Conservation (phyloP, 257 asterid genomes). For the Plantago ovata region DNA sequence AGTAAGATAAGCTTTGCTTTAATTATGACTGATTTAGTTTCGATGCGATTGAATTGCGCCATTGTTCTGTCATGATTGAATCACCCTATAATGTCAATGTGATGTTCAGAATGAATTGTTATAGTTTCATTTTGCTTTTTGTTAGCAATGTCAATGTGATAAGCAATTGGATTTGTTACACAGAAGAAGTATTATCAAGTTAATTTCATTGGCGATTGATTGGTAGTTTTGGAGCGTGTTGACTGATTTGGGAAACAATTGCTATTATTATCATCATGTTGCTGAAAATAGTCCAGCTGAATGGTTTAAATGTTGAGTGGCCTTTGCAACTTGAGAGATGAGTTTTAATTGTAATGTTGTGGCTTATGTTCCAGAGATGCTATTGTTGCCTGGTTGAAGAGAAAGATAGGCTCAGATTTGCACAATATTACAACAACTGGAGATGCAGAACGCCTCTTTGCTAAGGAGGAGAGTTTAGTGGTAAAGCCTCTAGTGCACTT, state of each 20-base stretch:
- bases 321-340: not conserved
- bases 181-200: no score
- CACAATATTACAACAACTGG: constrained; percentile 55
- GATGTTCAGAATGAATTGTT: no score
- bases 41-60: not conserved
- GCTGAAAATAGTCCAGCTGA: no score
- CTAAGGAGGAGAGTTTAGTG: constrained; percentile 63
- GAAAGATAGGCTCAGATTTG: constrained; percentile 70
- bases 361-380: constrained; percentile 44
- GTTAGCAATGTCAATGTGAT: no score
- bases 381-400: constrained; percentile 82
- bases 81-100: not conserved
- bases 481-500: constrained; percentile 34
- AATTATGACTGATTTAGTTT: not conserved
- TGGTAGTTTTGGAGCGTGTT: no score
- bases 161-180: no score
- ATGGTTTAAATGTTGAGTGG: not conserved
- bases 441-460: constrained; percentile 70
- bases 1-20: constrained; percentile 34
- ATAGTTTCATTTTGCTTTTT: no score
- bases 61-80: no score
- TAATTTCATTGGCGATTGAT: no score
- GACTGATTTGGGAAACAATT: no score
- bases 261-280: no score
- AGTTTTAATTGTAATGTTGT: not conserved